phyloP scores from a whole-genome alignment of 139 green algal species.

The Chlamydomonas sp. region DNA sequence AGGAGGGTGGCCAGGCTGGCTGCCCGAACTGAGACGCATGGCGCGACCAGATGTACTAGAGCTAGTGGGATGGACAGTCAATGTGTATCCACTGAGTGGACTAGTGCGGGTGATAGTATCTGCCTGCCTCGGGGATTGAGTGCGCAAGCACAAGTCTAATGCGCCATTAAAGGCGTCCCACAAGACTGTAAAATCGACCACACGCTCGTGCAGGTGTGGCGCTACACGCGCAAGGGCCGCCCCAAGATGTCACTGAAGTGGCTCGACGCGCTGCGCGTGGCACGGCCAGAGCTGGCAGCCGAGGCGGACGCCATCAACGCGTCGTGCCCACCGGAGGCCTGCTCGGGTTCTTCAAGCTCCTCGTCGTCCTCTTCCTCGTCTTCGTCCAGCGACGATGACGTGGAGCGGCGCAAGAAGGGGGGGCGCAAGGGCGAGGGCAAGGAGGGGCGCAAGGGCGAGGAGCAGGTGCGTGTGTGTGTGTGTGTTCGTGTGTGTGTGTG shows the following conservation, averaged over 20 bases:
- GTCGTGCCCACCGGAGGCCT: slow-evolving; percentile 14
- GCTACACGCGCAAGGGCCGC: slow-evolving; percentile 48
- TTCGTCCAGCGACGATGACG: too few relatives aligned
- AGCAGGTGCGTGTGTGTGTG: too few relatives aligned
- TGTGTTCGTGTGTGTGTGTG: too few relatives aligned
- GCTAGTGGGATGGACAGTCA: not conserved
- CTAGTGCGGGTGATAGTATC: not conserved
- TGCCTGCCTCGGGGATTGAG: not conserved
- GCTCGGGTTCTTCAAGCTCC: slow-evolving; percentile 19
- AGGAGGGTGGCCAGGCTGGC: too few relatives aligned
- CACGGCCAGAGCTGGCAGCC: slow-evolving; percentile 54
- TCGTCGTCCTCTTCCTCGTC: slow-evolving; percentile 25
- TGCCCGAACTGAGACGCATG: too few relatives aligned
- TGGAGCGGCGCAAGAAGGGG: too few relatives aligned
- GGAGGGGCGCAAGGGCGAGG: too few relatives aligned
- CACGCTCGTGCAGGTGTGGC: slow-evolving; percentile 41
- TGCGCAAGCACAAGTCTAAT: not conserved
- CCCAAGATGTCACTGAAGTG: slow-evolving; percentile 70
- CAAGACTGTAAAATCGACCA: not conserved
- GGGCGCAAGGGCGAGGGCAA: too few relatives aligned
- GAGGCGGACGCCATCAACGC: slow-evolving; percentile 36
- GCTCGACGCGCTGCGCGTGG: slow-evolving; percentile 42
- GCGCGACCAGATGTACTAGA: too few relatives aligned
- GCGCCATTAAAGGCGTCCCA: not conserved
- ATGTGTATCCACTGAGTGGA: not conserved